Conservation (phyloP, 257 asterid species). For the Jaltomata sinuosa region DNA sequence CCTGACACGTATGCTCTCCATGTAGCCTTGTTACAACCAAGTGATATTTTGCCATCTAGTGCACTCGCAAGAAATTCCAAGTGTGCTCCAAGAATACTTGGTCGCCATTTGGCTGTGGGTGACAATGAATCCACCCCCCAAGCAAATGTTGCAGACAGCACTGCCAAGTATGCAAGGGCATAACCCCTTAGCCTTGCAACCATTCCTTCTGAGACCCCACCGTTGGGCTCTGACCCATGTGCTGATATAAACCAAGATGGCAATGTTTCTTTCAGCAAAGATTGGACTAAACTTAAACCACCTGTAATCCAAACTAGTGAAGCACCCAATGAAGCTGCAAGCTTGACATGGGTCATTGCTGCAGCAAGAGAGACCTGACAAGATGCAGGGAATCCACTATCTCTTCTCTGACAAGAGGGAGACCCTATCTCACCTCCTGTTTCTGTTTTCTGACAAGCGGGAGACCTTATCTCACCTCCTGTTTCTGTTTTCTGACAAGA, state of each 20-base stretch:
- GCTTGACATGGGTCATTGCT: conserved; percentile 68
- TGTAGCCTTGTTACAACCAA: conserved; percentile 71
- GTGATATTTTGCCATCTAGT: conserved; percentile 67
- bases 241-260: conserved; percentile 87
- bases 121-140: conserved; percentile 75
- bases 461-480: conserved; percentile 33
- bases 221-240: conserved; percentile 37
- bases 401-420: too few relatives aligned
- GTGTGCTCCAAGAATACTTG: conserved; percentile 48
- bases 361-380: conserved; percentile 76
- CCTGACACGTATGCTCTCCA: conserved; percentile 82
- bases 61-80: conserved; percentile 75
- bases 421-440: conserved; percentile 33
- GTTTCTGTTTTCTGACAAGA: not conserved
- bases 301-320: conserved; percentile 84
- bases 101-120: conserved; percentile 42
- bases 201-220: conserved; percentile 51
- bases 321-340: conserved; percentile 83
- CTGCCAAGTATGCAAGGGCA: conserved; percentile 72
- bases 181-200: conserved; percentile 76
- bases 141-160: conserved; percentile 50
- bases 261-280: conserved; percentile 60
- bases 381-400: conserved; percentile 4
- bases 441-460: too few relatives aligned
- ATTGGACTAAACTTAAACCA: conserved; percentile 51